These are phyloP conservation scores for Lyophyllum shimeji DNA, from an alignment of 768 basidiomycete species.

Conservation along the genomic window DNA sequence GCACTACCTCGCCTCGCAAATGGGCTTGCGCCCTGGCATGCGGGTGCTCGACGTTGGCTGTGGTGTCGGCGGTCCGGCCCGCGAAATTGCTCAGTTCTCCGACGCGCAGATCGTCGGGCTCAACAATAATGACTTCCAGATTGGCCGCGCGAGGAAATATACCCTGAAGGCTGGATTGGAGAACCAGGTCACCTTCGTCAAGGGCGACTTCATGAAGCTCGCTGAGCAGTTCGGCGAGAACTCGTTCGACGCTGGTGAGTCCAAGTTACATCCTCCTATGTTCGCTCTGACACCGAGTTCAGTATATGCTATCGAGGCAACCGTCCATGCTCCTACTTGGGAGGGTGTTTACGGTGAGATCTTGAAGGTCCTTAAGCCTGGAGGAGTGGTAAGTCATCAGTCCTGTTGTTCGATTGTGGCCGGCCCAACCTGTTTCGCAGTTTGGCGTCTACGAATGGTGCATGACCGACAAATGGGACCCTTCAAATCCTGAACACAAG, in stretches of 20 bases:
- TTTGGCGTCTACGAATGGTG: constrained; percentile 99
- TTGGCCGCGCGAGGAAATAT: constrained; percentile 82
- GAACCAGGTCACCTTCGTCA: constrained; percentile 76
- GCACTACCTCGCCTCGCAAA: constrained; percentile 91
- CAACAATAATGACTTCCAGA: constrained; percentile 97
- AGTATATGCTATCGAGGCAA: constrained; percentile 98
- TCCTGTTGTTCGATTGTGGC: not conserved
- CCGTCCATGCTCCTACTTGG: constrained; percentile 93
- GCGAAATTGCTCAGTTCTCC: constrained; percentile 90
- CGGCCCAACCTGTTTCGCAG: constrained; percentile 36
- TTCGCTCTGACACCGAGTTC: constrained; percentile 3
- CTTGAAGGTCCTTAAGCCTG: constrained; percentile 91
- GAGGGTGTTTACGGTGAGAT: constrained; percentile 96
- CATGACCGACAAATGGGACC: constrained; percentile 96
- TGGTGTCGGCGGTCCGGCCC: constrained; percentile 95
- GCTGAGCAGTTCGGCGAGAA: constrained; percentile 88
- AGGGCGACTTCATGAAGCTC: constrained; percentile 97
- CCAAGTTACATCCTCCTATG: not conserved
- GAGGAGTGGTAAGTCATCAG: constrained; percentile 74
- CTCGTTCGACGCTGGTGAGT: constrained; percentile 90
- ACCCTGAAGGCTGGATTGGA: constrained; percentile 75
- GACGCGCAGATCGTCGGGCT: constrained; percentile 83
- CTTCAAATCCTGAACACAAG: constrained; percentile 84
- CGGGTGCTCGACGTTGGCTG: constrained; percentile 97
- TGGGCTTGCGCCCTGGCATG: constrained; percentile 87